Evolutionary conservation across 2,329 filamentous ascomycete genomes (phyloP), one percentile per base, ranked within the genome.

Genomic region (Cladosporium cucumerinum): DNA sequence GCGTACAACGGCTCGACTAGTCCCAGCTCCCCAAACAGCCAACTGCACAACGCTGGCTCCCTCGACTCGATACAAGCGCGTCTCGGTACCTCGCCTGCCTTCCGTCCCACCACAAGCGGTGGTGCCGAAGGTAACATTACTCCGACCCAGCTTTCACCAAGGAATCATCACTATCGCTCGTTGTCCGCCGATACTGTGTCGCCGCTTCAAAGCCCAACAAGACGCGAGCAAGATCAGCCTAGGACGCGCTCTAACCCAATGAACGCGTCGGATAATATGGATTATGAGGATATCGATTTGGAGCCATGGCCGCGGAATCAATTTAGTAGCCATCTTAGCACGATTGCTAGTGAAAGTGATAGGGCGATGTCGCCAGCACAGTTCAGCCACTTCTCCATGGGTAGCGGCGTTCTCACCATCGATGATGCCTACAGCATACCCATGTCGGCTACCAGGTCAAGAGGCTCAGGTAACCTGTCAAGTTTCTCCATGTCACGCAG

Each of bases 291-390:
- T 11, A 67, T 72, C 51, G 72, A 75, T 65, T 68, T 69, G 10
- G 64, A 70, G 25, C 73, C 73, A 23, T 75, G 70, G 60, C 72
- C 71, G 21, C 69, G 72, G 52, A 66, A 72, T 14, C 72, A 67
- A 6, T 74, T 73, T 67, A 72, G 68, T 65, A 71, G 70, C 58
- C 70, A 75, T 61, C 69, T 77, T 43, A 76, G 75, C 49, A 77
- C 75, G 5, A 77, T 77, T 57, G 73, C 73, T 10, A 77, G 75
- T 66, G 73, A 74, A 61, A 76, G 74, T 57, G 73, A 73, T 54
- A 58, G 71, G 58, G 67, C 64, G 16, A 68, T 65, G 30, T 73
- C 70, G 60, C 72, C 60, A 21, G 49, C 69, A 28, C 71, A 73
- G 46, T 65, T 73, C 49, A 75, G 73, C 57, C 72, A 75, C 52